These are phyloP conservation scores for Vigna nakashimae DNA, from an alignment of 306 rosid genomes.

Conservation along the genomic window DNA sequence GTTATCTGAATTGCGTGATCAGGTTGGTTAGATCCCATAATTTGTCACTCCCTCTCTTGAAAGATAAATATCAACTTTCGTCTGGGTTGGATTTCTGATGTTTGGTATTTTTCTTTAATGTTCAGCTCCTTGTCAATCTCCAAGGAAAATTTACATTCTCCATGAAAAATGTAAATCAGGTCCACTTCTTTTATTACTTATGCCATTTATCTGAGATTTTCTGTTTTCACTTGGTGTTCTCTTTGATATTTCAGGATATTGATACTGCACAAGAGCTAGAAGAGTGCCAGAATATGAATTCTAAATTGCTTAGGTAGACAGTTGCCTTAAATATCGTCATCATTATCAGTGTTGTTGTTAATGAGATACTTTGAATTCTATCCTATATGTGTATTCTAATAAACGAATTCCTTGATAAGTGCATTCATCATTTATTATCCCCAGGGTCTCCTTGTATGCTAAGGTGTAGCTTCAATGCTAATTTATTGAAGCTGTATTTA, in stretches of 20 bases:
- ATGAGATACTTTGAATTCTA: constrained; percentile 24
- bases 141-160: constrained; percentile 56
- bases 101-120: constrained; percentile 36
- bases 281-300: constrained; percentile 71
- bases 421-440: constrained; percentile 1
- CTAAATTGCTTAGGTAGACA: constrained; percentile 67
- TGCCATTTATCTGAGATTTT: constrained; percentile 29
- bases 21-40: constrained; percentile 54
- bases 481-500: constrained; percentile 23
- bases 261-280: constrained; percentile 60
- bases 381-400: constrained; percentile 4
- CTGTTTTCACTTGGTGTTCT: constrained; percentile 36
- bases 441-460: constrained; percentile 7
- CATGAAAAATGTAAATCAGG: constrained; percentile 62
- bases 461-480: constrained; percentile 17
- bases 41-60: constrained; percentile 19
- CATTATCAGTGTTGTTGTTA: constrained; percentile 15
- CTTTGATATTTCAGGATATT: constrained; percentile 60
- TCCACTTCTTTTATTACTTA: constrained; percentile 42
- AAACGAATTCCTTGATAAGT: not conserved
- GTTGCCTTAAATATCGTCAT: constrained; percentile 22
- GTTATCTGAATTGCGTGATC: constrained; percentile 78
- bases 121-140: constrained; percentile 66
- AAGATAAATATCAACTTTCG: constrained; percentile 38
- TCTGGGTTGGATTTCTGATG: constrained; percentile 39